Base-by-base conservation (phyloP, 495 filamentous ascomycete genomes). In the Daldinia concentrica region DNA sequence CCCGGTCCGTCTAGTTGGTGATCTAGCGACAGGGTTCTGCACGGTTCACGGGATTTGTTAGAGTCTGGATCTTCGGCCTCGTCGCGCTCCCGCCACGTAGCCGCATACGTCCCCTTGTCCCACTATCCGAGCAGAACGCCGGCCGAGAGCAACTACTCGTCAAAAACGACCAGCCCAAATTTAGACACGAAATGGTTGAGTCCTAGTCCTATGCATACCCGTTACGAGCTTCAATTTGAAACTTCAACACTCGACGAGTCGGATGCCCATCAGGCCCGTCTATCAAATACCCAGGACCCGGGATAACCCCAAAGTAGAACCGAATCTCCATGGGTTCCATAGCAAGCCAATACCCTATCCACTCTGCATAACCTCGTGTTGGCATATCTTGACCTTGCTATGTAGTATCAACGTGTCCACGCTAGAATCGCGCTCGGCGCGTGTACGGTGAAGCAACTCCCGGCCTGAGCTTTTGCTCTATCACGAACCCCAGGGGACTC, bases 151-250 rank as follows among this genome's bases (percentile, higher is more conserved):
- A 52, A 50, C 19, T 12, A 51, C 22, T 61, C 52, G 60, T 64
- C 26, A 32, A 61, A 54, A 48, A 56, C 41, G 7, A 57, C 32
- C n/a, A 7, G 48, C 64, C 69, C 64, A 72, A 72, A 68, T 64
- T 61, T 72, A 72, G 69, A 72, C 69, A 72, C 69, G 69, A 72
- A 64, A 72, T 56, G 50, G 68, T 41, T 34, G 15, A 30, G 37
- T 43, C 39, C 64, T 29, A 41, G 45, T 52, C 3, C 37, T 45
- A 30, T 56, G 22, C 39, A 32, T 66, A 27, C 12, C 57, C 68
- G 54, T 57, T 57, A 57, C 54, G 29, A 36, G 17, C 54, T 36
- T 57, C 54, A 36, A 57, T 57, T 36, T 57, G 30, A 57, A 57
- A 32, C 54, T 19, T 17, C 54, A 19, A 48, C 54, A 11, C 4